Base-by-base conservation (phyloP, 768 basidiomycete species). In the Calocybe indica region DNA sequence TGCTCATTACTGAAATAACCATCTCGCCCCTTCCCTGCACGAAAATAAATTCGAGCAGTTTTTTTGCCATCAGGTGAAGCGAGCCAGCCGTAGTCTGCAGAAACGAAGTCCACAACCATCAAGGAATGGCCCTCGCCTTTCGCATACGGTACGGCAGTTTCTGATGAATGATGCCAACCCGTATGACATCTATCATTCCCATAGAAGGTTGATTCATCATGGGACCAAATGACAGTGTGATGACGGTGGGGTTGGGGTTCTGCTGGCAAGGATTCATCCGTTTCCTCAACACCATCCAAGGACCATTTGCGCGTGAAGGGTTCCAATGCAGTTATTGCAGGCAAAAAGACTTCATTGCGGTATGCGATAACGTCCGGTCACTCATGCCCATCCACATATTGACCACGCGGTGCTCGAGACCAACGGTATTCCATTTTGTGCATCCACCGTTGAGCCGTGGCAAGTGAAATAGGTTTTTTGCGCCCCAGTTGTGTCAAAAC, bases 91-190 rank as follows among this genome's bases (percentile, higher is more conserved):
- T 58, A 63, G 30, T 67, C 61, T 7, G 64, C 52, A 3, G 61
- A 68, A 1, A 70, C 63, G 53, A 64, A 69, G 50, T 70, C 60
- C 0, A 64, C 58, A 14, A 68, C 57, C 65, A 68, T 70, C 2
- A 65, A 47, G 5, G 65, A 68, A 1, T 43, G 48, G 3, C 68
- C 47, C 13, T 70, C 66, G 6, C 67, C 67, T 43, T 71, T 71
- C 12, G 46, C 36, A 33, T 63, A 51, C 7, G 62, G 69, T 3
- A 48, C 52, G 28, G 50, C 44, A 6, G 39, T 50, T 43, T 34
- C 51, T 36, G 39, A 15, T 13, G 58, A 43, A 29, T 64, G 53
- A 10, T 56, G 47, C 64, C 65, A 70, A 5, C 38, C 29, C 9
- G 49, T 30, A 10, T 54, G 53, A 0, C 51, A 41, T 0, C 56